Conservation (phyloP, 1,284 basidiomycete genomes). For the Fomitopsis pinicola region DNA sequence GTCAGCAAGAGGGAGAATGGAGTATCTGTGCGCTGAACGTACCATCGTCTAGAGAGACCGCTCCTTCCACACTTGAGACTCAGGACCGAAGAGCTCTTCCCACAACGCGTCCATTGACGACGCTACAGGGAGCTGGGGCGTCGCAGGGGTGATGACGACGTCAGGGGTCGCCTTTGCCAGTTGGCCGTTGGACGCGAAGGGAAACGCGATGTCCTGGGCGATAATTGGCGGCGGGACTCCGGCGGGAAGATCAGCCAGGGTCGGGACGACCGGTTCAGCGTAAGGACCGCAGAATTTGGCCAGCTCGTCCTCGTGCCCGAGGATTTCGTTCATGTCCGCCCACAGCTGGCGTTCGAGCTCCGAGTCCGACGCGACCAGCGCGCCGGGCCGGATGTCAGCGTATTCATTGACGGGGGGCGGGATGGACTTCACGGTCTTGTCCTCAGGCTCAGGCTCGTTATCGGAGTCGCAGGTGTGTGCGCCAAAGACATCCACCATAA, state of each 20-base stretch:
- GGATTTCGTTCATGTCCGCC: conserved; percentile 1
- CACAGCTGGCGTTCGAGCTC: not conserved
- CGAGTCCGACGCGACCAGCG: not conserved
- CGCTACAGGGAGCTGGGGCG: not conserved
- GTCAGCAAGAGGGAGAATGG: not conserved
- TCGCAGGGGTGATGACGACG: not conserved
- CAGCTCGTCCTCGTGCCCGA: not conserved
- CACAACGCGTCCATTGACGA: not conserved
- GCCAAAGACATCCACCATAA: not conserved
- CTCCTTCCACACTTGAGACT: not conserved
- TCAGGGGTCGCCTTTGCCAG: not conserved
- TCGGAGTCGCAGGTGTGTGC: not conserved
- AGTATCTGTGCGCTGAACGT: not conserved
- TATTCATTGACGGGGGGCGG: no score
- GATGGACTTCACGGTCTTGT: not conserved
- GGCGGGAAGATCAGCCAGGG: not conserved
- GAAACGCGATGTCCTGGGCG: not conserved
- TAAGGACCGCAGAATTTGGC: not conserved
- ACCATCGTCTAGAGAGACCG: not conserved
- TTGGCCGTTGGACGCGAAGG: not conserved
- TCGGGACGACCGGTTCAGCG: not conserved
- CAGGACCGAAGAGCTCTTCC: not conserved
- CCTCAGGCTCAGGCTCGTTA: not conserved
- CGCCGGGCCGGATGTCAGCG: not conserved
- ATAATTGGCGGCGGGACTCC: not conserved